phyloP scores from a whole-genome alignment of 176 grass and related monocot species.

The Carex kokanica region DNA sequence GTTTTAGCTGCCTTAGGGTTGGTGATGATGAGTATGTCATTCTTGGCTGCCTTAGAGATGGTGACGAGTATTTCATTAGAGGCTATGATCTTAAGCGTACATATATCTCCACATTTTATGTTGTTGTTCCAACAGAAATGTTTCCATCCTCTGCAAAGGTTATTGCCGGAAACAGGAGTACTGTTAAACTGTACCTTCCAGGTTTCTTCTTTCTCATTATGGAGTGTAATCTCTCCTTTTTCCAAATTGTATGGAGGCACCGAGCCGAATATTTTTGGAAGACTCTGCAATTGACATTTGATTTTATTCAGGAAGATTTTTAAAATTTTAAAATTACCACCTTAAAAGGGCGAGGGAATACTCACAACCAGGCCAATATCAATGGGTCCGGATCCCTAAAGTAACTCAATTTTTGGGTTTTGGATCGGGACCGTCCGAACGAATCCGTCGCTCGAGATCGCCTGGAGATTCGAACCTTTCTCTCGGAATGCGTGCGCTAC shows the following conservation, averaged over 20 bases:
- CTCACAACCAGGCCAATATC: too few species aligned
- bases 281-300: not conserved
- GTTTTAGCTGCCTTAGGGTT: not conserved
- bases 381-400: too few species aligned
- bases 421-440: too few species aligned
- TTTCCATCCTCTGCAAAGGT: constrained; percentile 14
- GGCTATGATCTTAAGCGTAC: not conserved
- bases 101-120: constrained; percentile 6
- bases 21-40: too few species aligned
- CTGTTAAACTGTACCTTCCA: constrained; percentile 11
- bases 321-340: not conserved
- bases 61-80: not conserved
- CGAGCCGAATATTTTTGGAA: constrained; percentile 14
- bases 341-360: not conserved
- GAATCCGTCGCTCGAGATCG: too few species aligned
- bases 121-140: not conserved
- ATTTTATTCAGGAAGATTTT: not conserved
- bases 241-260: constrained; percentile 1
- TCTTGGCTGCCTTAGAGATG: not conserved
- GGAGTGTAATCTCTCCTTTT: not conserved
- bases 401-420: too few species aligned
- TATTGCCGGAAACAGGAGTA: not conserved
- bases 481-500: too few species aligned
- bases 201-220: constrained; percentile 10
- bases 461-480: too few species aligned